Percentiles rank a stretch among this genome's conserved stretches.
phyloP scores from a whole-genome alignment of 1,284 basidiomycete genomes.

The Sutorius eximius region DNA sequence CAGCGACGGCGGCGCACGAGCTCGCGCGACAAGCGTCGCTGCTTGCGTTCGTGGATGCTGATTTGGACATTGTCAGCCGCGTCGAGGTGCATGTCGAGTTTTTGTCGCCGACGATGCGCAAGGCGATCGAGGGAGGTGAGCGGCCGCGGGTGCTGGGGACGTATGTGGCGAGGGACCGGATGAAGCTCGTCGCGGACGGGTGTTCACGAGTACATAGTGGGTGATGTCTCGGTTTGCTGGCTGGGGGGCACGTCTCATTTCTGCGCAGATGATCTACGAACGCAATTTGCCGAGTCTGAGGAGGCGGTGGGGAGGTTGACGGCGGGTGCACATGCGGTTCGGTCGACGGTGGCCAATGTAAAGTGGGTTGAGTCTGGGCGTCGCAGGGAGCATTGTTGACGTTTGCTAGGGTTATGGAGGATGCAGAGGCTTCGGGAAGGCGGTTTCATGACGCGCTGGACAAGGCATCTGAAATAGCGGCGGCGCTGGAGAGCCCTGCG shows the following conservation, averaged over 20 bases:
- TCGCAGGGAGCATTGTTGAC: conserved; percentile 6
- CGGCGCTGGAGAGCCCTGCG: conserved; percentile 55
- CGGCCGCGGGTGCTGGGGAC: conserved; percentile 70
- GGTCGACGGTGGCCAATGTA: conserved; percentile 46
- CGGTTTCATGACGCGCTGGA: conserved; percentile 60
- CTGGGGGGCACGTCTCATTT: neutral
- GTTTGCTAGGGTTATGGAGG: conserved; percentile 51
- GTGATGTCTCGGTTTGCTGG: conserved; percentile 20
- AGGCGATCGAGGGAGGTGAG: conserved; percentile 67
- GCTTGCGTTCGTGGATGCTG: conserved; percentile 61
- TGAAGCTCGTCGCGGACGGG: conserved; percentile 75
- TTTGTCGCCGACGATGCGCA: conserved; percentile 60
- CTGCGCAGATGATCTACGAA: conserved; percentile 53
- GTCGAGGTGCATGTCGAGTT: conserved; percentile 74
- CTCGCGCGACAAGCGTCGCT: conserved; percentile 62
- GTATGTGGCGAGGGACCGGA: conserved; percentile 75
- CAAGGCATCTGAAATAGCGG: conserved; percentile 53
- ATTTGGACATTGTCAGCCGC: conserved; percentile 64
- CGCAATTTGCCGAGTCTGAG: conserved; percentile 55
- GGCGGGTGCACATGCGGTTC: conserved; percentile 59
- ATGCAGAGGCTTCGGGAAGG: conserved; percentile 53
- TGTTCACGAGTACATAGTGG: conserved; percentile 70
- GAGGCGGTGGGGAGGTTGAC: conserved; percentile 53
- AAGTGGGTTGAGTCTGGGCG: conserved; percentile 41
- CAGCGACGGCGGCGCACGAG: conserved; percentile 53